Conservation (phyloP, 495 filamentous ascomycete genomes). For the Evansstolkia leycettana region DNA sequence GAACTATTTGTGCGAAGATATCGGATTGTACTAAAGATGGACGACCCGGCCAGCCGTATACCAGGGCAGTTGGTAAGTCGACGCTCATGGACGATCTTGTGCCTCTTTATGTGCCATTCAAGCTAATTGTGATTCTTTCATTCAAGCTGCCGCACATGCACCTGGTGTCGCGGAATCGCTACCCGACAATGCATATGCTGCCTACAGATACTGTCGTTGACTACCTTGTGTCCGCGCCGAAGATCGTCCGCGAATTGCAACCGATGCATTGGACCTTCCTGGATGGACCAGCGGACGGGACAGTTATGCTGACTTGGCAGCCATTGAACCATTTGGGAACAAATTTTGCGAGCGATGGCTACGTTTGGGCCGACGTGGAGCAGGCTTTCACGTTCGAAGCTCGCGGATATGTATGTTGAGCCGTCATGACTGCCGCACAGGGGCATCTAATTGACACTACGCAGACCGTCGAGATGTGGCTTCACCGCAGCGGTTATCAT, state of each 20-base stretch:
- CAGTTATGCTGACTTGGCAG: constrained; percentile 78
- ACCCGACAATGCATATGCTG: constrained; percentile 52
- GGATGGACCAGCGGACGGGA: constrained; percentile 66
- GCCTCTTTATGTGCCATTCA: constrained; percentile 1
- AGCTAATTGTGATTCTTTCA: constrained; percentile 6
- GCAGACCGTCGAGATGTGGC: constrained; percentile 68
- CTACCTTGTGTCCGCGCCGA: constrained; percentile 68
- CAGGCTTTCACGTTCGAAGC: constrained; percentile 54
- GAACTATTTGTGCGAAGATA: constrained; percentile 2
- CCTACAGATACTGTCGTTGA: constrained; percentile 58
- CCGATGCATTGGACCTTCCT: constrained; percentile 89
- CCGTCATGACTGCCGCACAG: constrained; percentile 3
- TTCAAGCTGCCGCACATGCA: constrained; percentile 74
- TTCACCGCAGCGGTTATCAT: constrained; percentile 67
- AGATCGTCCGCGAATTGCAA: constrained; percentile 59
- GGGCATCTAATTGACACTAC: constrained; percentile 2
- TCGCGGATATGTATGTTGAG: constrained; percentile 58
- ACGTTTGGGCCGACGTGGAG: constrained; percentile 76
- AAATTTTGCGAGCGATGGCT: constrained; percentile 79
- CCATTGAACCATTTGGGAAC: constrained; percentile 51
- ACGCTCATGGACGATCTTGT: background rate
- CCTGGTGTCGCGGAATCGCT: constrained; percentile 64
- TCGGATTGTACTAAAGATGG: constrained; percentile 32
- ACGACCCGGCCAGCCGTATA: constrained; percentile 53
- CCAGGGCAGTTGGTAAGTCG: constrained; percentile 46